phyloP scores from a whole-genome alignment of 495 filamentous ascomycete species.

The Penicillium paradoxum region DNA sequence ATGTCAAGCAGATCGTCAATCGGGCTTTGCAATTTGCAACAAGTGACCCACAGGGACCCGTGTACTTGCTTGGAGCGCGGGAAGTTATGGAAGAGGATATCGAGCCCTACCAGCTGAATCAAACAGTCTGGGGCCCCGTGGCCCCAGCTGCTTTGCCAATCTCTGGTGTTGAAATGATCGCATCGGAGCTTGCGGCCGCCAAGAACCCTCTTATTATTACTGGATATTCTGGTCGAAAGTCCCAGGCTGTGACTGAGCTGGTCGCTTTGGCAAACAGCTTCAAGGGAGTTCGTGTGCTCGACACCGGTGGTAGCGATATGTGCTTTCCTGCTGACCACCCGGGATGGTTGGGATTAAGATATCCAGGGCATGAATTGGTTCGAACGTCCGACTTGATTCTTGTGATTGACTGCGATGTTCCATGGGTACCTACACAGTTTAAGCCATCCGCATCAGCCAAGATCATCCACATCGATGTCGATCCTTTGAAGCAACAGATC shows the following conservation, averaged over 20 bases:
- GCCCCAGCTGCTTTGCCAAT: constrained; percentile 68
- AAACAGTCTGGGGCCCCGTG: constrained; percentile 69
- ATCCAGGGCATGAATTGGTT: constrained; percentile 70
- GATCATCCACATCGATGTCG: constrained; percentile 79
- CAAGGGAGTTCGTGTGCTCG: constrained; percentile 71
- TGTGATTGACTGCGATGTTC: constrained; percentile 79
- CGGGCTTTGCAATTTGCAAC: constrained; percentile 83
- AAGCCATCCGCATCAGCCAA: constrained; percentile 52
- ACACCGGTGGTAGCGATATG: constrained; percentile 92
- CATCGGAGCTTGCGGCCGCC: constrained; percentile 65
- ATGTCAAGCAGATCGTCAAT: constrained; percentile 95
- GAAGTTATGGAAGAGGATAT: constrained; percentile 95
- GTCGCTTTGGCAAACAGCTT: constrained; percentile 74
- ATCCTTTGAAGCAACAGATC: constrained; percentile 85
- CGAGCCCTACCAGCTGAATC: constrained; percentile 69
- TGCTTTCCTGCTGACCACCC: constrained; percentile 83
- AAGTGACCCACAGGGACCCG: constrained; percentile 77
- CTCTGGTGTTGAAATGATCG: constrained; percentile 61
- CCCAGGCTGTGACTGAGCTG: constrained; percentile 62
- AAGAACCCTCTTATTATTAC: constrained; percentile 75
- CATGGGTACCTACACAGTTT: constrained; percentile 63
- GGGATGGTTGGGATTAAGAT: constrained; percentile 69
- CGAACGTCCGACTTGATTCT: constrained; percentile 78
- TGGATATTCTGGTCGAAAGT: constrained; percentile 76
- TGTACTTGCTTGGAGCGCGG: constrained; percentile 77